Base-by-base conservation (phyloP, 2,329 filamentous ascomycete genomes). In the Phymatotrichopsis omnivora region DNA sequence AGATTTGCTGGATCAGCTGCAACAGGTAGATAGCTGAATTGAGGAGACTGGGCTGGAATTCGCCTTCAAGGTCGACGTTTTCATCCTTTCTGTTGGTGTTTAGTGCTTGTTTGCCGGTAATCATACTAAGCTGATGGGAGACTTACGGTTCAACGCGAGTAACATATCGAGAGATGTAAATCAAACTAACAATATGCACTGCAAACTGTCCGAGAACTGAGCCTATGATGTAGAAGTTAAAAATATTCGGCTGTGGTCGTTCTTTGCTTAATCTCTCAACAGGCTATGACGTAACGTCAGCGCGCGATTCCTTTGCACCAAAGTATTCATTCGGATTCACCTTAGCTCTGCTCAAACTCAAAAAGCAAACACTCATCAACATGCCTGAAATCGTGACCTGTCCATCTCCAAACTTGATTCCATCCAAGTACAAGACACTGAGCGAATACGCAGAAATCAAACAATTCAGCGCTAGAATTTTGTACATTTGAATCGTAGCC, bases 401-500 rank as follows among this genome's bases (percentile, higher is more conserved):
- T 3, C 87, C 86, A 62, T 98, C 91, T 45, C 91, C 87, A 62
- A 98, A 98, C 69, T 98, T 98, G 73, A 98, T 98, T 53, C 91
- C 91, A 60, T 96, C 89, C 1, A 98, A 76, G 61, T 98, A 98
- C 47, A 98, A 73, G 14, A 98, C 91, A 64, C 84, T 93, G 62
- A 98, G 68, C 65, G 85, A 94, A 76, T 98, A 98, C 28, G 91
- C 91, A 58, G 85, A 94, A 63, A 98, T 98, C 58, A 98, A 72
- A 63, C 91, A 98, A 71, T 98, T 98, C 49, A 98, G 71, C 6
- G 91, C 91, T 40, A 98, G 76, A 59, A 98, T 98, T 74, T 95
- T 98, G 78, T 98, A 98, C 89, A 98, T 98, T 70, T 98, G 91
- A 55, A 98, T 96, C 0, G 91, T 98, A 24, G 91, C 91, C 43